Evolutionary conservation across 495 filamentous ascomycete genomes (phyloP).

Genomic region (Aspergillus biplanus): DNA sequence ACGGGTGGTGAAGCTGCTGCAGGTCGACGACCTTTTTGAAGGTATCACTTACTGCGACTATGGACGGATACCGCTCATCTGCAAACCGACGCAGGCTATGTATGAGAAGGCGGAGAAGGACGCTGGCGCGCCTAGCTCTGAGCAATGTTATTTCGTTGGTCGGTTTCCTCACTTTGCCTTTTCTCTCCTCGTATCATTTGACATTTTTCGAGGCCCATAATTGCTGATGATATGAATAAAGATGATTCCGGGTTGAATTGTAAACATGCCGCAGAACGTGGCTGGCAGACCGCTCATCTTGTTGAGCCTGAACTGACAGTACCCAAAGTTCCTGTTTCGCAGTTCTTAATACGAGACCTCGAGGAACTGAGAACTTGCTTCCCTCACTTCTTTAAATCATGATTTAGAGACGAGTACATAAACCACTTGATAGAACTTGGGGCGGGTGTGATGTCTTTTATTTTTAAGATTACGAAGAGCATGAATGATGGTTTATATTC

Average conservation of each 20-base stretch:
- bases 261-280: constrained; percentile 67
- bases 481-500: neutral
- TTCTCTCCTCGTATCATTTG: neutral
- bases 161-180: constrained; percentile 32
- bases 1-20: constrained; percentile 78
- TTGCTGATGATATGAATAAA: constrained; percentile 31
- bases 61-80: constrained; percentile 63
- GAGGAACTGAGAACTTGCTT: constrained; percentile 74
- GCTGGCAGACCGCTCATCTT: constrained; percentile 82
- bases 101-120: constrained; percentile 76
- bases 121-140: constrained; percentile 57
- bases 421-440: neutral
- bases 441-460: neutral
- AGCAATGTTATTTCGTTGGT: constrained; percentile 87
- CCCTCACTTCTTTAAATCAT: constrained; percentile 72
- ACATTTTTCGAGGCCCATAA: constrained; percentile 10
- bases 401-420: constrained; percentile 15
- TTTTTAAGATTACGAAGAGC: neutral
- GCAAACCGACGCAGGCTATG: constrained; percentile 86
- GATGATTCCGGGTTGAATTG: constrained; percentile 85
- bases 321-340: constrained; percentile 62
- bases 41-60: constrained; percentile 96
- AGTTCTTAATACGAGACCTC: constrained; percentile 70
- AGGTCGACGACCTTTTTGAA: constrained; percentile 86
- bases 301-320: constrained; percentile 68